A percentile compares a stretch with the other conserved stretches of the same genome.
Conservation (phyloP, 768 basidiomycete species). For the Calocybe gangraenosa region DNA sequence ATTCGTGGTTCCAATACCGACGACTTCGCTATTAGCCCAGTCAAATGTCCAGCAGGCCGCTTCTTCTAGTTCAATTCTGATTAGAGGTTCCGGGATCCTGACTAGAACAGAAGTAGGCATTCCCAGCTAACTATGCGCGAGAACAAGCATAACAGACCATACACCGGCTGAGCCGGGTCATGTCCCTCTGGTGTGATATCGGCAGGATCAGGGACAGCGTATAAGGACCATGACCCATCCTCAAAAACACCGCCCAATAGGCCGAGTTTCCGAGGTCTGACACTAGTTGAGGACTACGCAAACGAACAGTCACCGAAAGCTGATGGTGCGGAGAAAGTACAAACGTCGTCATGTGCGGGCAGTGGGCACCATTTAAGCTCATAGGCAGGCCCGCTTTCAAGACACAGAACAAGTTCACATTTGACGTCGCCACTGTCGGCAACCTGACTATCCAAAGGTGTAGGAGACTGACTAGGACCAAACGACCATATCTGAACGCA, state of each 20-base stretch:
- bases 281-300: slow-evolving; percentile 7
- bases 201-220: slow-evolving; percentile 75
- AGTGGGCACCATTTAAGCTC: slow-evolving; percentile 93
- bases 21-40: slow-evolving; percentile 81
- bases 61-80: slow-evolving; percentile 74
- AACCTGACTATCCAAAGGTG: slow-evolving; percentile 1
- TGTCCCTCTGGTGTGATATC: slow-evolving; percentile 31
- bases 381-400: slow-evolving; percentile 76
- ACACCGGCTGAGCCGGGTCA: slow-evolving; percentile 35
- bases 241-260: slow-evolving; percentile 81
- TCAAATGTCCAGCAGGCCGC: slow-evolving; percentile 78
- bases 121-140: background rate
- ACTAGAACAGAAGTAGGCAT: slow-evolving; percentile 34
- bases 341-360: slow-evolving; percentile 64
- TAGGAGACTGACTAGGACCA: slow-evolving; percentile 13
- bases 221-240: slow-evolving; percentile 82
- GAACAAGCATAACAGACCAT: slow-evolving; percentile 35
- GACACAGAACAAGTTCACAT: slow-evolving; percentile 84
- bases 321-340: slow-evolving; percentile 8
- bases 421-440: slow-evolving; percentile 44
- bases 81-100: slow-evolving; percentile 53
- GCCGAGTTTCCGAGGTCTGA: slow-evolving; percentile 60
- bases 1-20: slow-evolving; percentile 83
- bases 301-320: background rate
- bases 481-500: slow-evolving; percentile 89